These are phyloP conservation scores for Pichia scutulata DNA, from an alignment of 805 yeast species.

Conservation along the genomic window DNA sequence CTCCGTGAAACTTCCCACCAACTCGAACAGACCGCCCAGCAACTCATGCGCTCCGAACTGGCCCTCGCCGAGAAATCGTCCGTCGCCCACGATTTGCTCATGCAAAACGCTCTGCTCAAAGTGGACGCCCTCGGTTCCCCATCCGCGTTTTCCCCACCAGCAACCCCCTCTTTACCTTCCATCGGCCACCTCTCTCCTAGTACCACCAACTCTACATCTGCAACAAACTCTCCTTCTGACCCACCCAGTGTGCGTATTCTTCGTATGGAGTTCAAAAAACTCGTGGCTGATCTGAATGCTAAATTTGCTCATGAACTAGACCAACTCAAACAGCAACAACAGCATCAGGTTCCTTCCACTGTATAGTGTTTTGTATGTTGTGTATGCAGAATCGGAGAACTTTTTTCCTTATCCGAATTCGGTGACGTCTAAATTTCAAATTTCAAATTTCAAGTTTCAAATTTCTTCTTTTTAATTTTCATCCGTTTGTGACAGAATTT, in stretches of 20 bases:
- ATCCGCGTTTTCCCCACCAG: not conserved
- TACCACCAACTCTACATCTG: not conserved
- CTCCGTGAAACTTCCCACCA: not conserved
- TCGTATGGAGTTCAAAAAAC: conserved; percentile 60
- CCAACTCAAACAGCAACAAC: conserved; percentile 8
- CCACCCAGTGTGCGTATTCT: conserved; percentile 39
- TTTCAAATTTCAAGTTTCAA: too few relatives aligned
- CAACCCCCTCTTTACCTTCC: not conserved
- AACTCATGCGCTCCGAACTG: not conserved
- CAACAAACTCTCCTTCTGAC: not conserved
- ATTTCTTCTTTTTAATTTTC: too few relatives aligned
- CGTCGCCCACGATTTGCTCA: conserved; percentile 7
- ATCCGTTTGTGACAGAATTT: too few relatives aligned
- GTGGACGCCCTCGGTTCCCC: not conserved
- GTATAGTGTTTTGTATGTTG: too few relatives aligned
- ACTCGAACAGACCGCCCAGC: not conserved
- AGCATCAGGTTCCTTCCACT: not conserved
- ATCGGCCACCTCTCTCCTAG: too few relatives aligned
- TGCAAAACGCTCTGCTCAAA: not conserved
- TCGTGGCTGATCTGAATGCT: conserved; percentile 53
- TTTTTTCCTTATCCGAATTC: too few relatives aligned
- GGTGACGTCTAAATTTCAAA: too few relatives aligned
- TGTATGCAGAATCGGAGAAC: too few relatives aligned
- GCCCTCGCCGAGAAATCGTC: not conserved
- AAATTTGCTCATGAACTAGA: conserved; percentile 51